Conservation (phyloP, 1,284 basidiomycete species). For the Xerocomus amazonicus region DNA sequence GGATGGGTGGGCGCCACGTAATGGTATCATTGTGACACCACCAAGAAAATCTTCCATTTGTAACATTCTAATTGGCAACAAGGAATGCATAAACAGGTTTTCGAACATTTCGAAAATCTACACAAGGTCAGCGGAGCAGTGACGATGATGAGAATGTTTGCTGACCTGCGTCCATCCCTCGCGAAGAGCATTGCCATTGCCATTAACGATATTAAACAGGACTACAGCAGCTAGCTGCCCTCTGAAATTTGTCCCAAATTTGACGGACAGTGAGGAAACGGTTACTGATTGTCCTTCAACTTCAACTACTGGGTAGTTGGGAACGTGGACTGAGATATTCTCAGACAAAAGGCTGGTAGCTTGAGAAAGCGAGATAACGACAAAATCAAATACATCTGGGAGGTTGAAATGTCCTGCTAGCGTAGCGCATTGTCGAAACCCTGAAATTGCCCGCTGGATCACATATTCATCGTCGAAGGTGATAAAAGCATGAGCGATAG, state of each 20-base stretch:
- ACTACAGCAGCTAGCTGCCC: conserved; percentile 97
- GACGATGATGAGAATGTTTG: background rate
- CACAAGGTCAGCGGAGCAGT: conserved; percentile 1
- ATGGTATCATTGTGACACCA: conserved; percentile 83
- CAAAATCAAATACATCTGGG: conserved; percentile 95
- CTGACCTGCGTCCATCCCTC: conserved; percentile 90
- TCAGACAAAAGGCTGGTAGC: conserved; percentile 83
- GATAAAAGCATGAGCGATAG: conserved; percentile 91
- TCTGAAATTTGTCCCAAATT: conserved; percentile 94
- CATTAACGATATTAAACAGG: conserved; percentile 96
- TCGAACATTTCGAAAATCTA: conserved; percentile 99
- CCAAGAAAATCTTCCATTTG: conserved; percentile 97
- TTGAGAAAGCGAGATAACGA: conserved; percentile 88
- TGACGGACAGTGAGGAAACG: conserved; percentile 88
- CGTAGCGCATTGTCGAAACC: conserved; percentile 94
- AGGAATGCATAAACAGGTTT: conserved; percentile 90
- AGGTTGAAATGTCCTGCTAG: conserved; percentile 86
- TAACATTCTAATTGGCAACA: conserved; percentile 85
- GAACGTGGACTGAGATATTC: conserved; percentile 64
- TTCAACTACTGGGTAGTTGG: conserved; percentile 87
- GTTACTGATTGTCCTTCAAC: conserved; percentile 89
- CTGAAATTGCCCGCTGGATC: conserved; percentile 91
- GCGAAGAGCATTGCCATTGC: conserved; percentile 91
- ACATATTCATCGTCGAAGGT: conserved; percentile 96
- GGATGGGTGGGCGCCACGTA: conserved; percentile 72